Evolutionary conservation across 2,329 filamentous ascomycete genomes (phyloP).

Genomic region (Lizonia empirigonia): DNA sequence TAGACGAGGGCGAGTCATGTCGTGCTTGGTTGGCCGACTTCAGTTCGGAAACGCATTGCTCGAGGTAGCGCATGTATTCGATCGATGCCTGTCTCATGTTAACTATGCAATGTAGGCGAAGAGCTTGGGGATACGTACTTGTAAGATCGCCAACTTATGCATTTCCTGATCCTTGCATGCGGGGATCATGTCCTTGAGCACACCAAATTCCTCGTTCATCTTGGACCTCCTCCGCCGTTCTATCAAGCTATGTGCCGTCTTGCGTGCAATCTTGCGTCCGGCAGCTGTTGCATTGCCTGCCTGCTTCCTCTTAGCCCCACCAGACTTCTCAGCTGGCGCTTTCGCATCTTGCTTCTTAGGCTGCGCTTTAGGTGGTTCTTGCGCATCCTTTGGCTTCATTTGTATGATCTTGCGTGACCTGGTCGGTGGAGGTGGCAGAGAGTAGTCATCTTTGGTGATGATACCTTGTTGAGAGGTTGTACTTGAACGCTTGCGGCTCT

Average conservation of each 20-base stretch:
- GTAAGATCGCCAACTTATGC: slow-evolving; percentile 95
- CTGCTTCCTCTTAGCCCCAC: slow-evolving; percentile 74
- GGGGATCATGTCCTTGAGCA: slow-evolving; percentile 93
- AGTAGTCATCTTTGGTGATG: slow-evolving; percentile 68
- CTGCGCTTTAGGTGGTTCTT: slow-evolving; percentile 31
- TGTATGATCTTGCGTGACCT: slow-evolving; percentile 95
- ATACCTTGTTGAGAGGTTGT: slow-evolving; percentile 39
- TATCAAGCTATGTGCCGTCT: slow-evolving; percentile 95
- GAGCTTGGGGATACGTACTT: slow-evolving; percentile 62
- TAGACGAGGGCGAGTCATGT: slow-evolving; percentile 34
- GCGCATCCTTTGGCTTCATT: slow-evolving; percentile 73
- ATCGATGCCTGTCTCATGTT: slow-evolving; percentile 76
- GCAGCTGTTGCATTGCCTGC: slow-evolving; percentile 73
- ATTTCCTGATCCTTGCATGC: slow-evolving; percentile 93
- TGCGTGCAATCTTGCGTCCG: slow-evolving; percentile 91
- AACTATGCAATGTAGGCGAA: not conserved
- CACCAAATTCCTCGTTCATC: slow-evolving; percentile 98
- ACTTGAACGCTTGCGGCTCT: slow-evolving; percentile 41
- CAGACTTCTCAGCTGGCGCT: slow-evolving; percentile 24
- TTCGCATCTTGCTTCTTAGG: slow-evolving; percentile 31
- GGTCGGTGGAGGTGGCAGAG: slow-evolving; percentile 89
- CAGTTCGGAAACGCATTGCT: slow-evolving; percentile 82
- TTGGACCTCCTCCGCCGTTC: slow-evolving; percentile 88
- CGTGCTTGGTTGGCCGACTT: slow-evolving; percentile 56
- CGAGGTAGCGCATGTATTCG: slow-evolving; percentile 92